Conservation (phyloP, 495 filamentous ascomycete genomes). For the Lasiosphaeriaceae sp. region DNA sequence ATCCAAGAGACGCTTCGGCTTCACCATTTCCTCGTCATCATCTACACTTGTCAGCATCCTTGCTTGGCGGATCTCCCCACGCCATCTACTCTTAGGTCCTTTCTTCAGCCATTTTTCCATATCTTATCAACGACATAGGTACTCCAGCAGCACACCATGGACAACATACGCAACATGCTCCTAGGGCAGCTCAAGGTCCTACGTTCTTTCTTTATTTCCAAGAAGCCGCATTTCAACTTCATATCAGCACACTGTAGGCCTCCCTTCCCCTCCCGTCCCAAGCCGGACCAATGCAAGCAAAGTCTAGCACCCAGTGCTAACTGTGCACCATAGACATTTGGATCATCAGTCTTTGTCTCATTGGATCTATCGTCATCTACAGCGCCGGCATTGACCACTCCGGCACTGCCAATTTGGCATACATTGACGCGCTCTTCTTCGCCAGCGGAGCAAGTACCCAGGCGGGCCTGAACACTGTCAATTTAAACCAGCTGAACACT, state of each 20-base stretch:
- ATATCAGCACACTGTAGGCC: conserved; percentile 76
- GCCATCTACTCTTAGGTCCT: no score
- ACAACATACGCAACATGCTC: conserved; percentile 15
- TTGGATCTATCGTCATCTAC: conserved; percentile 73
- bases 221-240: conserved; percentile 70
- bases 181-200: conserved; percentile 41
- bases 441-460: conserved; percentile 78
- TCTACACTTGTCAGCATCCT: not conserved
- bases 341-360: conserved; percentile 62
- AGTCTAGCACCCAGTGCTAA: not conserved
- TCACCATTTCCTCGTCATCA: not conserved
- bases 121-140: not conserved
- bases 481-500: conserved; percentile 67
- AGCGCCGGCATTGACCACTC: conserved; percentile 33
- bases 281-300: not conserved
- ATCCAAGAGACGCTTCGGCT: not conserved
- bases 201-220: conserved; percentile 48
- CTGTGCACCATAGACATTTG: conserved; percentile 40
- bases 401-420: conserved; percentile 50
- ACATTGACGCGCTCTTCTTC: conserved; percentile 89
- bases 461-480: conserved; percentile 84
- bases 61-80: no score
- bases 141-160: conserved; percentile 14
- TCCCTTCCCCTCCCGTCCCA: not conserved
- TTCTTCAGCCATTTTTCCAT: not conserved